Evolutionary conservation across 1,139 yeast species (phyloP).

Genomic region (Lodderomyces elongisporus): DNA sequence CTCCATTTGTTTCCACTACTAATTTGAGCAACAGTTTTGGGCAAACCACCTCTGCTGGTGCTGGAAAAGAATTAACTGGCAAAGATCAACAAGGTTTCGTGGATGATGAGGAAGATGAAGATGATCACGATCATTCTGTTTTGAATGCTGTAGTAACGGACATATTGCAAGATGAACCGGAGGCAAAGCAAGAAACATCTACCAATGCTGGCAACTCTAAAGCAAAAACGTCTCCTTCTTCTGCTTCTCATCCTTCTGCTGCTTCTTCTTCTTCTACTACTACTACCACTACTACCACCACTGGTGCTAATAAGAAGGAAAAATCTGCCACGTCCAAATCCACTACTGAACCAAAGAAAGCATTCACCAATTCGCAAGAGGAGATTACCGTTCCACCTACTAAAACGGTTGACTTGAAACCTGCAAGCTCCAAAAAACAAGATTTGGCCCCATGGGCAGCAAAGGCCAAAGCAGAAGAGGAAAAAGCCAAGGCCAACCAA

Average conservation of each 20-base stretch:
- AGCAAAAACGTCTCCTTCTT: slow-evolving; percentile 1
- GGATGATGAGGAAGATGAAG: slow-evolving; percentile 9
- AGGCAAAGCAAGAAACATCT: slow-evolving; percentile 1
- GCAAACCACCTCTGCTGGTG: not conserved
- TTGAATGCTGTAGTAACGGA: slow-evolving; percentile 37
- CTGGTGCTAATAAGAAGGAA: not conserved
- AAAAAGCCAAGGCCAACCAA: slow-evolving; percentile 38
- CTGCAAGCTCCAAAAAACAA: slow-evolving; percentile 21
- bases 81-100: not conserved
- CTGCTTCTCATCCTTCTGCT: too few relatives aligned
- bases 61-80: too few relatives aligned
- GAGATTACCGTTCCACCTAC: slow-evolving; percentile 6
- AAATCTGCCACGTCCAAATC: not conserved
- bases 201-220: not conserved
- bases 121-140: slow-evolving; percentile 20
- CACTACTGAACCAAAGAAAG: slow-evolving; percentile 1
- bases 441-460: slow-evolving; percentile 17
- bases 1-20: slow-evolving; percentile 33
- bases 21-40: slow-evolving; percentile 3
- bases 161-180: slow-evolving; percentile 28
- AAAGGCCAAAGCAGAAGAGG: slow-evolving; percentile 10
- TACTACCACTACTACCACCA: not conserved
- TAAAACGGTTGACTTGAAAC: slow-evolving; percentile 15
- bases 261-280: not conserved
- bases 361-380: not conserved